Base-by-base conservation (phyloP, 23 red algal species). In the Gracilaria domingensis region DNA sequence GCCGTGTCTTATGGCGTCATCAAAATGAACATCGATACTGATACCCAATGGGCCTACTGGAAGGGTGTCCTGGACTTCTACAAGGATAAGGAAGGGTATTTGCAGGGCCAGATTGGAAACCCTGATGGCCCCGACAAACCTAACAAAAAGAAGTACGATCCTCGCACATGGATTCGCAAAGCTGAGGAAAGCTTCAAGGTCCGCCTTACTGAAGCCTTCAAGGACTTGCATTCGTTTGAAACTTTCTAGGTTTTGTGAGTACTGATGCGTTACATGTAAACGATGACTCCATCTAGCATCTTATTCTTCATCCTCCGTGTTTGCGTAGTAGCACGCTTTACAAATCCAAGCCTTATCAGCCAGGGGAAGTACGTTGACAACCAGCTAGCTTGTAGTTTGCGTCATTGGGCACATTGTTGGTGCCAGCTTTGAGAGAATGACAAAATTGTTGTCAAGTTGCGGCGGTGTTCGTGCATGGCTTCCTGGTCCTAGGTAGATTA, bases 21-120 rank as follows among this genome's bases (percentile, higher is more conserved):
- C 49, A 94, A 94, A 62, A 94, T 94, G 91, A 94, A 94, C 71
- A 81, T 94, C 61, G 91, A 94, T 49, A 79, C 91, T 29, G 91
- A 94, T 30, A 94, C 91, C 49, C 87, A 94, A 76, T 94, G 91
- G 91, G 91, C 82, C 0, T 94, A 94, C 74, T 94, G 91, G 91
- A 75, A 81, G 47, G 91, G 91, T 30, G 71, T 94, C 16, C 56
- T 81, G 57, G 81, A 94, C 17, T 80, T 80, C 57, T 94, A 94
- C 72, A 89, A 94, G 91, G 91, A 62, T 26, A 94, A 94, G 83
- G 85, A 94, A 70, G 91, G 81, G 0, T 94, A 94, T 38, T 51
- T 94, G 28, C 91, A 94, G 54, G 65, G 35, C 47, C 91, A 94
- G 58, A 80, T 94, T 36, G 91, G 91, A 39, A 94, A 94, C 71